A percentile compares a stretch with the other conserved stretches of the same genome.
These are phyloP conservation scores for Solanum piurae DNA, from an alignment of 257 asterid genomes.

Conservation along the genomic window DNA sequence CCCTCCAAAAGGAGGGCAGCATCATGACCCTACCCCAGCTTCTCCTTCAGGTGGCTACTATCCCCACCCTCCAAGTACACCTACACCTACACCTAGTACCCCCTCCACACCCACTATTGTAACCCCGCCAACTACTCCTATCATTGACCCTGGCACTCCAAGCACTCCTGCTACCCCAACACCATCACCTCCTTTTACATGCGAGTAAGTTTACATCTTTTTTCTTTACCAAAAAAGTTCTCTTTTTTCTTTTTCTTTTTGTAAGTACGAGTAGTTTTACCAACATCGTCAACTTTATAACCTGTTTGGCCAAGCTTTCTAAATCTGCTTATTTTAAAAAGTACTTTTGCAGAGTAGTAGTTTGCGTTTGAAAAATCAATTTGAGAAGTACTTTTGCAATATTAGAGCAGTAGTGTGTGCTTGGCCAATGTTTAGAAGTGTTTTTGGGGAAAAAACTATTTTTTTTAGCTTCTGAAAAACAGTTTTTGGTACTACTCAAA, in stretches of 20 bases:
- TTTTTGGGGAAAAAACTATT: background rate
- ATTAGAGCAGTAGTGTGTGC: background rate
- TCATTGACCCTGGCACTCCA: constrained; percentile 23
- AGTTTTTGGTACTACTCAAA: background rate
- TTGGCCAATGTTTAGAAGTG: background rate
- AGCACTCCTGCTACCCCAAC: constrained; percentile 36
- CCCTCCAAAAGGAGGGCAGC: constrained; percentile 62
- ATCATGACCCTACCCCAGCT: constrained; percentile 35
- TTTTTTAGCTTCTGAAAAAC: background rate
- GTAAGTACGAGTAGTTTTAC: constrained; percentile 36
- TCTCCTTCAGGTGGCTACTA: constrained; percentile 18
- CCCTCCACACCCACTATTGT: constrained; percentile 9
- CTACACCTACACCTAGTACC: constrained; percentile 9
- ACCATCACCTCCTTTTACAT: constrained; percentile 83
- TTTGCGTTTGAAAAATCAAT: background rate
- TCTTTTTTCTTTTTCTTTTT: too few species aligned
- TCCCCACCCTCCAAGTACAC: constrained; percentile 11
- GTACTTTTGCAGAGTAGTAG: background rate
- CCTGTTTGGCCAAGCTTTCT: background rate
- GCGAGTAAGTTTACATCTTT: constrained; percentile 51
- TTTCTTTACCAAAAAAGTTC: too few species aligned
- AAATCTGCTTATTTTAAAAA: background rate
- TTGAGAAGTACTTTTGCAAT: background rate
- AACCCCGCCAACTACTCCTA: constrained; percentile 28
- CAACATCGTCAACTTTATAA: background rate